A percentile compares a stretch with the other conserved stretches of the same genome.
Evolutionary conservation across 805 yeast genomes (phyloP).

Genomic region (Kodamaea laetipori): DNA sequence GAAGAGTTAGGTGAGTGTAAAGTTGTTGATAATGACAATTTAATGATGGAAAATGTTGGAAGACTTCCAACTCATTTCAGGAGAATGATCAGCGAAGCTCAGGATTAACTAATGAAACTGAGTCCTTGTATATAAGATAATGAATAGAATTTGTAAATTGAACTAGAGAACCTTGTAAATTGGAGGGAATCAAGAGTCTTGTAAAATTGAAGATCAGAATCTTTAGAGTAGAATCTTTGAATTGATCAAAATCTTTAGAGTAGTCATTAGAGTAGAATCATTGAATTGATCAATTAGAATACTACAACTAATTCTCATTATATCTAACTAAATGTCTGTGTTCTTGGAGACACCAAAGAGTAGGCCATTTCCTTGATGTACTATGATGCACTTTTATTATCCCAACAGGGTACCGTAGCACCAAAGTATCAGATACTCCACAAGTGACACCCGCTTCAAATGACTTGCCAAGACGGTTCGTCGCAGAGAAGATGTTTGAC

Average conservation of each 20-base stretch:
- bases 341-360: constrained; percentile 51
- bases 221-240: background rate
- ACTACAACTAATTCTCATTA: background rate
- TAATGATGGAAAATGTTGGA: no score
- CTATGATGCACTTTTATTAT: constrained; percentile 48
- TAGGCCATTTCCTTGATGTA: constrained; percentile 38
- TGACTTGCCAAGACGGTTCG: constrained; percentile 47
- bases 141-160: no score
- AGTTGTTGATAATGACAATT: no score
- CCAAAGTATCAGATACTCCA: constrained; percentile 3
- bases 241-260: no score
- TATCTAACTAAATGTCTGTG: constrained; percentile 35
- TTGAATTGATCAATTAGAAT: no score
- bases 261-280: no score
- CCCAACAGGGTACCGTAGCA: constrained; percentile 18
- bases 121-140: background rate
- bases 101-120: background rate
- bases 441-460: constrained; percentile 33
- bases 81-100: no score
- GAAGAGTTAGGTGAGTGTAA: constrained; percentile 4
- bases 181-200: background rate
- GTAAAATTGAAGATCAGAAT: no score
- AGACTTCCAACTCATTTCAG: no score
- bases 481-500: constrained; percentile 34
- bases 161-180: background rate